Evolutionary conservation across 306 rosid species (phyloP).

Genomic region (Vigna radiata): DNA sequence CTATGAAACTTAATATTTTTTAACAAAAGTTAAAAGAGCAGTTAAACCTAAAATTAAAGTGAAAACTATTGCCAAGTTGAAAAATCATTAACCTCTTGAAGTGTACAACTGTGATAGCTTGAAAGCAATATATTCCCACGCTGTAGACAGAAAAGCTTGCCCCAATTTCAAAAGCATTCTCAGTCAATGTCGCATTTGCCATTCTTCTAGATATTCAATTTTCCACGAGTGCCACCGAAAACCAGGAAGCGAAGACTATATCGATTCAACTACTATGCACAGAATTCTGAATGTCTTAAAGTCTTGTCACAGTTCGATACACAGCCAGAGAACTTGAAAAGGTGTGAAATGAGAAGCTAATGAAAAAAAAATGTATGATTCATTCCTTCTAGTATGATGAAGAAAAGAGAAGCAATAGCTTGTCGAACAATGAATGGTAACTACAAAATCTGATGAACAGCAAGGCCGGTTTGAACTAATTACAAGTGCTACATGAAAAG

Average conservation of each 20-base stretch:
- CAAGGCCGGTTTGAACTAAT: slow-evolving; percentile 35
- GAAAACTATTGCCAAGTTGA: background rate
- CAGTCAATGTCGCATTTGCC: background rate
- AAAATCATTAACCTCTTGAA: no score
- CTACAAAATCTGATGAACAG: slow-evolving; percentile 35
- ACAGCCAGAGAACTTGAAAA: background rate
- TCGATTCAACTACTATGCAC: no score
- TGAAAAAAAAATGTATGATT: slow-evolving; percentile 31
- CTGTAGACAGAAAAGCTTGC: background rate
- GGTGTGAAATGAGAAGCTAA: background rate
- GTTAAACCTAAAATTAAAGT: no score
- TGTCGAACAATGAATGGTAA: slow-evolving; percentile 40
- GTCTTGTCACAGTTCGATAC: no score
- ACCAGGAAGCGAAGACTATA: background rate
- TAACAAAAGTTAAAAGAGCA: no score
- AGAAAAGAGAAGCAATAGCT: slow-evolving; percentile 33
- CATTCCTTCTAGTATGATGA: slow-evolving; percentile 25
- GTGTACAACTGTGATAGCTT: background rate
- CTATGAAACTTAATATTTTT: no score
- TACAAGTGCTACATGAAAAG: slow-evolving; percentile 47
- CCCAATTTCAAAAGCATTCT: slow-evolving; percentile 9
- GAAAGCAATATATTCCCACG: background rate
- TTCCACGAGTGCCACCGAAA: slow-evolving; percentile 9
- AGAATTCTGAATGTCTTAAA: no score
- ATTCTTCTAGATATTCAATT: slow-evolving; percentile 28